Percentiles rank a stretch among this genome's conserved stretches.
phyloP scores from a whole-genome alignment of 2,329 filamentous ascomycete genomes.

The Trichoderma arundinaceum region DNA sequence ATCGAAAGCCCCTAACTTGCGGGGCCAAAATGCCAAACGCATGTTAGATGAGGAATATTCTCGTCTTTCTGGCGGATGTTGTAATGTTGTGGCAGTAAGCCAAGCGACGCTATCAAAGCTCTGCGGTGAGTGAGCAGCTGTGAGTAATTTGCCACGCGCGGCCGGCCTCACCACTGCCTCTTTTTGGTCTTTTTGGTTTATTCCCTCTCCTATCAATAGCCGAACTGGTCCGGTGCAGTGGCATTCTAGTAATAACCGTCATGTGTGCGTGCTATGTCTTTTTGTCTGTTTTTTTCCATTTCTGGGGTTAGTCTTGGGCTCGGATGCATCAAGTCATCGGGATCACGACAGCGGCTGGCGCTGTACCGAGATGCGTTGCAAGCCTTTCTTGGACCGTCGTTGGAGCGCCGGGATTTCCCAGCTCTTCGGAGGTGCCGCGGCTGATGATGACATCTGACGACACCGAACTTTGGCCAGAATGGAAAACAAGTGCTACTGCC shows the following conservation, averaged over 20 bases:
- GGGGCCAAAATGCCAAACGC: too few species aligned
- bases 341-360: neutral
- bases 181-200: neutral
- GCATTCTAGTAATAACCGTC: neutral
- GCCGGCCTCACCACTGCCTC: neutral
- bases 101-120: slow-evolving; percentile 6
- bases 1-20: neutral
- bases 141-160: neutral
- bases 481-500: neutral
- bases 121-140: neutral
- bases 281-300: neutral
- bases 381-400: neutral
- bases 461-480: neutral
- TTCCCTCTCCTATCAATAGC: neutral
- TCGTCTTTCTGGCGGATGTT: too few species aligned
- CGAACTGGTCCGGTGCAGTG: neutral
- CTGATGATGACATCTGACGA: slow-evolving; percentile 5
- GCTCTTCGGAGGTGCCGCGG: slow-evolving; percentile 9
- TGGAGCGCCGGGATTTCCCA: neutral
- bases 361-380: too few species aligned
- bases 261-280: neutral
- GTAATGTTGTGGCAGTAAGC: neutral
- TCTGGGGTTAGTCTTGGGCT: too few species aligned
- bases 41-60: too few species aligned
- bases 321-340: neutral